phyloP scores from a whole-genome alignment of 2,329 filamentous ascomycete genomes.

The Aspergillus sp. region DNA sequence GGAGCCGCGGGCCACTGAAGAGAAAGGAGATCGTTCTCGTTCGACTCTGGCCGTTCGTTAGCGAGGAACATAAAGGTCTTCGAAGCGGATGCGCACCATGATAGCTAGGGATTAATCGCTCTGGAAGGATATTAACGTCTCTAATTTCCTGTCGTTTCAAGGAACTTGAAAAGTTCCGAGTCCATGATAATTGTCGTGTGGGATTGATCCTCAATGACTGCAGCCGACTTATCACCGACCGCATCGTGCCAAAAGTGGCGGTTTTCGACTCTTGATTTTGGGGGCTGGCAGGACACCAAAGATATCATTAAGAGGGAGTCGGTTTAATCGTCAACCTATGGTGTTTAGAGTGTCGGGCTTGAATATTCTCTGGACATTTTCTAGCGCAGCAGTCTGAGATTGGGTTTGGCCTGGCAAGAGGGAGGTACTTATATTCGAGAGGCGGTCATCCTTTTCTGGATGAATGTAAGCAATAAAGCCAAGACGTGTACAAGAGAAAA shows the following conservation, averaged over 20 bases:
- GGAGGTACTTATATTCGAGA: neutral
- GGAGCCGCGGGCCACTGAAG: conserved; percentile 68
- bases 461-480: neutral
- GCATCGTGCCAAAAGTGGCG: conserved; percentile 18
- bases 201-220: conserved; percentile 12
- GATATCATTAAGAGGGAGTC: neutral
- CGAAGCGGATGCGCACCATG: conserved; percentile 50
- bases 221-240: conserved; percentile 16
- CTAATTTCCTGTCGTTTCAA: conserved; percentile 42
- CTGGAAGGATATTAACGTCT: conserved; percentile 44
- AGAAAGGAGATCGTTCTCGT: conserved; percentile 60
- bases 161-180: conserved; percentile 45
- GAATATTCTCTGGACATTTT: neutral
- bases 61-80: neutral
- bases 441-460: neutral
- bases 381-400: neutral
- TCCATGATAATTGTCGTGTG: conserved; percentile 8
- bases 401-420: neutral
- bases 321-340: neutral
- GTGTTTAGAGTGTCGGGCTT: neutral
- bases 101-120: conserved; percentile 62
- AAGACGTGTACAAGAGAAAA: neutral
- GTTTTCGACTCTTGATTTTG: neutral
- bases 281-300: neutral
- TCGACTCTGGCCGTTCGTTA: conserved; percentile 47